These are phyloP conservation scores for Lasiodiplodia sp. DNA, from an alignment of 2,329 filamentous ascomycete genomes.

Conservation along the genomic window DNA sequence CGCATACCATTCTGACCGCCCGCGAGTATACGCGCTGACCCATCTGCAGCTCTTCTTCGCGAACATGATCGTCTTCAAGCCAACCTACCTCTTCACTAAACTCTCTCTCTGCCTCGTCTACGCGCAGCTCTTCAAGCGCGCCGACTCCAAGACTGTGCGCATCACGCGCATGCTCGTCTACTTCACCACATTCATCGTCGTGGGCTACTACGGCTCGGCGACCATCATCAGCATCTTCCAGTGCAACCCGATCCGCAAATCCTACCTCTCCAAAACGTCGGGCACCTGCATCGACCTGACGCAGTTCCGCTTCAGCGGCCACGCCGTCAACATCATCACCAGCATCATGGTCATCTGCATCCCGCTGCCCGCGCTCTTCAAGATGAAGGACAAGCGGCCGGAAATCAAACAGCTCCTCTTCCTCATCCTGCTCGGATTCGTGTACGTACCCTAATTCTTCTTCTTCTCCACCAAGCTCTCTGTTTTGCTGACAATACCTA, in stretches of 20 bases:
- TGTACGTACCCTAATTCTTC: no score
- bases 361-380: constrained; percentile 12
- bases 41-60: constrained; percentile 7
- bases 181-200: constrained; percentile 10
- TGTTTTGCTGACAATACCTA: no score
- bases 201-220: constrained; percentile 5
- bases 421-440: constrained; percentile 18
- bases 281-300: constrained; percentile 17
- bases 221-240: constrained; percentile 22
- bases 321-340: constrained; percentile 22
- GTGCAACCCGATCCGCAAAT: constrained; percentile 4
- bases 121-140: constrained; percentile 14
- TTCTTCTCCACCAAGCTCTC: no score
- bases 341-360: constrained; percentile 22
- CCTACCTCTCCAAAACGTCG: constrained; percentile 15
- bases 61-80: constrained; percentile 15
- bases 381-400: constrained; percentile 19
- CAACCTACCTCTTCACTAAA: constrained; percentile 19
- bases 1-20: background rate
- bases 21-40: background rate
- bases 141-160: constrained; percentile 10
- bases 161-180: constrained; percentile 14
- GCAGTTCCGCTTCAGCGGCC: constrained; percentile 13
- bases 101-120: constrained; percentile 20
- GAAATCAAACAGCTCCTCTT: constrained; percentile 22